A percentile compares a stretch with the other conserved stretches of the same genome.
Conservation (phyloP, 768 basidiomycete species). For the Chalciporus chontae region DNA sequence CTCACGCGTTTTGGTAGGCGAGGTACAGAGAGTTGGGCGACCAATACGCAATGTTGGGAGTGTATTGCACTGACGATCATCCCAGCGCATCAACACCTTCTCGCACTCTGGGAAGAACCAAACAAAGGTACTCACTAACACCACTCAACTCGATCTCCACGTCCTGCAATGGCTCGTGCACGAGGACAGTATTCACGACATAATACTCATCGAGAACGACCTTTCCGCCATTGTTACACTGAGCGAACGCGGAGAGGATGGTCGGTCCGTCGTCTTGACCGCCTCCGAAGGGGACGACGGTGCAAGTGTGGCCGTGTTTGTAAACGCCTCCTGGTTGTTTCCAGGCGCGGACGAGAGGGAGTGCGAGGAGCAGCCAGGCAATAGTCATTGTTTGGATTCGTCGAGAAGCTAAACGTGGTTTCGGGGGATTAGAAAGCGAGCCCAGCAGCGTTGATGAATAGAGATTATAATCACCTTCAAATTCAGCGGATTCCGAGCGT, state of each 20-base stretch:
- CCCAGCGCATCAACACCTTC: not conserved
- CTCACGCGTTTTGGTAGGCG: conserved; percentile 41
- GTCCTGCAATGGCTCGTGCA: conserved; percentile 33
- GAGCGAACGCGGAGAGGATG: conserved; percentile 31
- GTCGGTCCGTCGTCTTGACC: conserved; percentile 36
- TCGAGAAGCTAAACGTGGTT: too few species aligned
- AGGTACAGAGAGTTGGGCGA: conserved; percentile 36
- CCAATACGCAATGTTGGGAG: conserved; percentile 43
- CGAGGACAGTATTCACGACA: conserved; percentile 38
- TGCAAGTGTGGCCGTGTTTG: conserved; percentile 14
- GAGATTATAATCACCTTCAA: too few species aligned
- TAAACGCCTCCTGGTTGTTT: not conserved
- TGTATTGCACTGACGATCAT: conserved; percentile 29
- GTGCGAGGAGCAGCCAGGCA: not conserved
- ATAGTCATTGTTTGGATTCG: not conserved
- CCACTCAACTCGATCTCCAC: conserved; percentile 40
- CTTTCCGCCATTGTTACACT: conserved; percentile 26
- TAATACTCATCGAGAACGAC: conserved; percentile 33
- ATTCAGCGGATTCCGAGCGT: too few species aligned
- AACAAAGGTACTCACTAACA: conserved; percentile 24
- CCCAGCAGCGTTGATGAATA: too few species aligned
- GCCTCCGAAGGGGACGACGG: conserved; percentile 30
- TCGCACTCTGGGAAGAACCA: not conserved
- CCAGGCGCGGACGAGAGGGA: not conserved
- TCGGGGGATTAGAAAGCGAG: too few species aligned